A percentile compares a stretch with the other conserved stretches of the same genome.
Conservation (phyloP, 2,329 filamentous ascomycete genomes). For the Cryoendolithus antarcticus region DNA sequence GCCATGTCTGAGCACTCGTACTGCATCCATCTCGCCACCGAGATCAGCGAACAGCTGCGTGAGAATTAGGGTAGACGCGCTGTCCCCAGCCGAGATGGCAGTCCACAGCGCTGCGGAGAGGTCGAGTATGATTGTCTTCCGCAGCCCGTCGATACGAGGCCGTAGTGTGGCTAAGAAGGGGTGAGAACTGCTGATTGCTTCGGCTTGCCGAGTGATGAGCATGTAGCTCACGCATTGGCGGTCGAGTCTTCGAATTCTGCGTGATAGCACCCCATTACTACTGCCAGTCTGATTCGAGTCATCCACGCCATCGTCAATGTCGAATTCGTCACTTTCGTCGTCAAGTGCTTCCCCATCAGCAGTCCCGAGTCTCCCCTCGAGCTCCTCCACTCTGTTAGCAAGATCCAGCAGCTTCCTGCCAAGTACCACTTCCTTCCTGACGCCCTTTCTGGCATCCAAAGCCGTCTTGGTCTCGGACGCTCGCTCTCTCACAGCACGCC, state of each 20-base stretch:
- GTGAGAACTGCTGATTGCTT: slow-evolving; percentile 43
- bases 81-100: slow-evolving; percentile 30
- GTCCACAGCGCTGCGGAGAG: slow-evolving; percentile 51
- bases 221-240: slow-evolving; percentile 47
- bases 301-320: slow-evolving; percentile 22
- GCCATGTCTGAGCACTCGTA: slow-evolving; percentile 40
- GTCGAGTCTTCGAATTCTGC: slow-evolving; percentile 32
- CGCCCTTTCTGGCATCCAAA: slow-evolving; percentile 53
- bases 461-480: slow-evolving; percentile 50
- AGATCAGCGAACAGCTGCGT: slow-evolving; percentile 50
- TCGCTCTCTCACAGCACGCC: slow-evolving; percentile 50
- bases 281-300: slow-evolving; percentile 20
- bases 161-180: slow-evolving; percentile 51
- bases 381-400: slow-evolving; percentile 46
- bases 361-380: slow-evolving; percentile 50
- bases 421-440: slow-evolving; percentile 51
- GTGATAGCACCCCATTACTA: no score
- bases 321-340: slow-evolving; percentile 15
- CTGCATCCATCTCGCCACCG: slow-evolving; percentile 46
- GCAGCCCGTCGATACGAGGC: slow-evolving; percentile 43
- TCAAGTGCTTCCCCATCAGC: slow-evolving; percentile 18
- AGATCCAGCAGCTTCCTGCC: slow-evolving; percentile 54
- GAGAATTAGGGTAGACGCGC: slow-evolving; percentile 40
- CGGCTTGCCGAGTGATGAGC: slow-evolving; percentile 40
- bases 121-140: slow-evolving; percentile 52